These are phyloP conservation scores for Aurantiochytrium sp. DNA, from an alignment of 108 stramenopile species.

Conservation along the genomic window DNA sequence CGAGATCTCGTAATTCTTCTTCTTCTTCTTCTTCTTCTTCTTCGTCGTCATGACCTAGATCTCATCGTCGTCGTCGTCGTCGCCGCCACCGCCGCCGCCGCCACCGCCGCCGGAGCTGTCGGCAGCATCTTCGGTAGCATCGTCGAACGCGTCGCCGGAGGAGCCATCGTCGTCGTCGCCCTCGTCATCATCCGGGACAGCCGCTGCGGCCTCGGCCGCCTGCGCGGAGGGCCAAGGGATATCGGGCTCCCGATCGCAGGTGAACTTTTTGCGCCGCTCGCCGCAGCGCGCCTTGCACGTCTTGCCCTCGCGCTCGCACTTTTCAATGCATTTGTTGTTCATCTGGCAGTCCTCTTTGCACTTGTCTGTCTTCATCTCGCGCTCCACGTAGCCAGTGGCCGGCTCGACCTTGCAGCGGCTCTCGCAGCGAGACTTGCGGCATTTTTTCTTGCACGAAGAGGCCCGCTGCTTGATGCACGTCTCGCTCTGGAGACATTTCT, in stretches of 20 bases:
- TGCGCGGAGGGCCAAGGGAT: slow-evolving; percentile 1
- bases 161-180: not conserved
- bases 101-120: not conserved
- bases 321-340: slow-evolving; percentile 21
- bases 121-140: not conserved
- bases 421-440: not conserved
- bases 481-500: slow-evolving; percentile 2
- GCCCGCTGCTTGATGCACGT: not conserved
- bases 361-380: slow-evolving; percentile 22
- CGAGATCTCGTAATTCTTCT: too few relatives aligned
- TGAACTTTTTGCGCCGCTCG: not conserved
- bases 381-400: not conserved
- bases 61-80: not conserved
- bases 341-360: slow-evolving; percentile 3
- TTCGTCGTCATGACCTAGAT: not conserved
- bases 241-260: not conserved
- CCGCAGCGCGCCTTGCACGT: not conserved
- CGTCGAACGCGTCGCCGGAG: not conserved
- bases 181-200: not conserved
- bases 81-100: not conserved
- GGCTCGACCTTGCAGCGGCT: not conserved
- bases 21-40: too few relatives aligned
- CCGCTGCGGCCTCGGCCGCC: not conserved
- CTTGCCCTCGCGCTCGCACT: not conserved
- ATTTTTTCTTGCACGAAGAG: not conserved